A percentile compares a stretch with the other conserved stretches of the same genome.
These are phyloP conservation scores for Yamagishiella unicocca DNA, from an alignment of 139 green algal species.

Conservation along the genomic window DNA sequence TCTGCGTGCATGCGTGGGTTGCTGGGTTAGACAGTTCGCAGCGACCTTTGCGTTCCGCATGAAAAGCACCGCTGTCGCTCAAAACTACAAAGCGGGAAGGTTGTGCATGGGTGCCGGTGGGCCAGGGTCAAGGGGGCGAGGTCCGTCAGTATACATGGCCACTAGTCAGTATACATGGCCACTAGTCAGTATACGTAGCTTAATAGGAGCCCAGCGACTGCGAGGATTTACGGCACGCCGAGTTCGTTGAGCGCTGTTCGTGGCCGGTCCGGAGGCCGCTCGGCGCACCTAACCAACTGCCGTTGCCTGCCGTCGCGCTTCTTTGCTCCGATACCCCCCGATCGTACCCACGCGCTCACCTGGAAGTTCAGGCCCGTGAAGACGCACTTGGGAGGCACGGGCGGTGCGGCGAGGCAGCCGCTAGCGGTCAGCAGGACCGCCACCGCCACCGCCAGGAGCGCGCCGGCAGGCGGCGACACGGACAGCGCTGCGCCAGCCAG, in stretches of 20 bases:
- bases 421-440: not conserved
- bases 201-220: not conserved
- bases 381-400: not conserved
- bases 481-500: not conserved
- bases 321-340: not conserved
- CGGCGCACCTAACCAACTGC: not conserved
- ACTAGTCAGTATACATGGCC: not conserved
- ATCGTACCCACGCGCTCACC: not conserved
- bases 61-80: too few species aligned
- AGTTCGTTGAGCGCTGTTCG: not conserved
- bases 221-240: not conserved
- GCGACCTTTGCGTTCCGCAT: too few species aligned
- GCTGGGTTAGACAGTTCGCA: too few species aligned
- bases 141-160: not conserved
- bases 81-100: too few species aligned
- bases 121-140: not conserved
- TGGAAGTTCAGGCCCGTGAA: slow-evolving; percentile 14
- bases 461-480: not conserved
- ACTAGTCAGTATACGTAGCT: not conserved
- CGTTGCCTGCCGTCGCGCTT: not conserved
- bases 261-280: not conserved
- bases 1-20: not conserved
- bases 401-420: not conserved
- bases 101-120: not conserved
- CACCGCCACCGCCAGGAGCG: not conserved